Evolutionary conservation across 2,329 filamentous ascomycete species (phyloP).

Genomic region (Aspergillus terreus): DNA sequence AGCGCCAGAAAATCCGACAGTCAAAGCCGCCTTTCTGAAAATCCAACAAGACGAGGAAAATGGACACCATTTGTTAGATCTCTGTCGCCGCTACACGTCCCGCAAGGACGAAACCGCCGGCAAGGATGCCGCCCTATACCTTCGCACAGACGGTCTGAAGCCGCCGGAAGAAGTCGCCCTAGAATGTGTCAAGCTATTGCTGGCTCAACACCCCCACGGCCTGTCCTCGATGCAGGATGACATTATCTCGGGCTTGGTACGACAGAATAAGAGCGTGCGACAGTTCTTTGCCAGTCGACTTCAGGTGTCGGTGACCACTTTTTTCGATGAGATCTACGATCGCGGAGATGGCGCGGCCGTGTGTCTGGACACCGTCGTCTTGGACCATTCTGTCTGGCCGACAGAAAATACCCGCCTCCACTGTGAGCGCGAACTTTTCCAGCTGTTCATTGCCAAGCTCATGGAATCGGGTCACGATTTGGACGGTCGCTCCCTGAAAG

Average conservation of each 20-base stretch:
- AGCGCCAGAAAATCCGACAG: slow-evolving; percentile 42
- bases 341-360: slow-evolving; percentile 46
- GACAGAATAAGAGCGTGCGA: slow-evolving; percentile 41
- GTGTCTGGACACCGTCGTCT: slow-evolving; percentile 44
- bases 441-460: slow-evolving; percentile 75
- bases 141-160: slow-evolving; percentile 42
- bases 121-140: slow-evolving; percentile 41
- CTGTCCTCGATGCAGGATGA: slow-evolving; percentile 43
- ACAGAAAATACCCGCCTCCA: slow-evolving; percentile 40
- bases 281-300: slow-evolving; percentile 42
- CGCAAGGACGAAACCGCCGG: slow-evolving; percentile 42
- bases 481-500: slow-evolving; percentile 58
- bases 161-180: slow-evolving; percentile 41
- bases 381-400: slow-evolving; percentile 45
- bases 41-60: slow-evolving; percentile 41
- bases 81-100: slow-evolving; percentile 41
- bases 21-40: slow-evolving; percentile 44
- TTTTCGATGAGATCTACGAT: slow-evolving; percentile 48
- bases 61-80: slow-evolving; percentile 41
- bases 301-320: slow-evolving; percentile 42
- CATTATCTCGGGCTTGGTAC: slow-evolving; percentile 45
- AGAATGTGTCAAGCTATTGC: slow-evolving; percentile 42
- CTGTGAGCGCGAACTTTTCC: slow-evolving; percentile 47
- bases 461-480: slow-evolving; percentile 85
- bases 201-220: slow-evolving; percentile 32